Evolutionary conservation across 1,284 basidiomycete species (phyloP).

Genomic region (Cryptococcus sp.): DNA sequence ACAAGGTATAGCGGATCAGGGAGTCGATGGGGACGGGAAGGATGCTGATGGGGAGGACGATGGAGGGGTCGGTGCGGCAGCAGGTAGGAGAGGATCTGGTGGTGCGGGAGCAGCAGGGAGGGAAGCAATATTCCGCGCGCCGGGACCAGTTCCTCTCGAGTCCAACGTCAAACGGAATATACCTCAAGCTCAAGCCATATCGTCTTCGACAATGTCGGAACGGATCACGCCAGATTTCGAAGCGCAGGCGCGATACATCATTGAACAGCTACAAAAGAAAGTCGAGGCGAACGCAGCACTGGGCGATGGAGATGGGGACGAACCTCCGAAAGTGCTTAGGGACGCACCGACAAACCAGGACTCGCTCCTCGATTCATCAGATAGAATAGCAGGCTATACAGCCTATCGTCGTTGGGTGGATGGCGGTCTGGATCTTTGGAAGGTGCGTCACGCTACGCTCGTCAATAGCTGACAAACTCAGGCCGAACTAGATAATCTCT

Average conservation of each 20-base stretch:
- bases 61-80: conserved; percentile 22
- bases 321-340: conserved; percentile 21
- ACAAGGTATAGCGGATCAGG: conserved; percentile 62
- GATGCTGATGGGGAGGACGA: conserved; percentile 47
- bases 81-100: conserved; percentile 56
- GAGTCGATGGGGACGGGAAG: conserved; percentile 61
- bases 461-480: conserved; percentile 44
- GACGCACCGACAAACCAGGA: conserved; percentile 56
- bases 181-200: conserved; percentile 57
- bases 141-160: conserved; percentile 43
- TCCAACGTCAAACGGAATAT: conserved; percentile 50
- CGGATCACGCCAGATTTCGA: conserved; percentile 51
- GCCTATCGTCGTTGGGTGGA: conserved; percentile 70
- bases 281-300: conserved; percentile 69
- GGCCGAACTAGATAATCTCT: conserved; percentile 88
- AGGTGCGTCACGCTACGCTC: conserved; percentile 72
- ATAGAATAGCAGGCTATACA: conserved; percentile 68
- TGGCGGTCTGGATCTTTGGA: conserved; percentile 78
- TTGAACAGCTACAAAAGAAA: conserved; percentile 51
- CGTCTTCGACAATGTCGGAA: conserved; percentile 47
- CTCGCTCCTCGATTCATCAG: conserved; percentile 73
- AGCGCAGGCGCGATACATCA: conserved; percentile 51
- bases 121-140: conserved; percentile 47
- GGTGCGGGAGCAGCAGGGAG: conserved; percentile 20
- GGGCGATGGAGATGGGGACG: conserved; percentile 71